Evolutionary conservation across 495 filamentous ascomycete genomes (phyloP), one percentile per base, ranked within the genome.

Genomic region (Sordaria brevicollis): DNA sequence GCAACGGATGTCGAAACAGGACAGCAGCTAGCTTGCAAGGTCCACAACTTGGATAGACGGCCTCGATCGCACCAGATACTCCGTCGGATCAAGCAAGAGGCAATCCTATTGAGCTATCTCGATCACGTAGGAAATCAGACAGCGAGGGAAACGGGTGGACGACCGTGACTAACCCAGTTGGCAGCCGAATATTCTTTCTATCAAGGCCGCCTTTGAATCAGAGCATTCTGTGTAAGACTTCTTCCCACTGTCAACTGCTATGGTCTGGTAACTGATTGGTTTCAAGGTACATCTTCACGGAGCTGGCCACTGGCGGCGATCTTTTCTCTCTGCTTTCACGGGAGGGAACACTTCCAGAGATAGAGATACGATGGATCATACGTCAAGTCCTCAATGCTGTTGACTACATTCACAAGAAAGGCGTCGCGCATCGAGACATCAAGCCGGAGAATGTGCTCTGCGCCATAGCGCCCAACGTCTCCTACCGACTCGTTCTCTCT

Each of bases 371-470:
- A 38, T 87, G 91, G 38, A 91, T 97, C 77, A 90, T 97, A 84
- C 81, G 91, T 29, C 92, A 98, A 77, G 83, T 97, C 19, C 81
- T 96, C 37, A 84, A 86, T 73, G 93, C 91, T 33, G 83, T 97
- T 21, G 86, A 89, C 65, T 92, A 90, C 78, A 89, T 97, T 79
- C 94, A 98, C 77, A 80, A 85, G 62, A 90, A 90, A 69, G 90
- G 90, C 49, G 83, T 97, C 68, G 93, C 90, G 71, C 94, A 97
- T 78, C 90, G 94, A 62, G 94, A 98, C 75, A 91, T 97, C 80
- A 97, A 98, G 81, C 93, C 91, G 5, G 94, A 98, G 81, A 98
- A 98, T 77, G 91, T 98, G 70, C 93, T 98, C 74, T 78, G 80
- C 29, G 84, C 94, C 38, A 89, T 85, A 57, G 86, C 91, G 1